phyloP scores from a whole-genome alignment of 208 protist species.

The Wallacemonas sp. region DNA sequence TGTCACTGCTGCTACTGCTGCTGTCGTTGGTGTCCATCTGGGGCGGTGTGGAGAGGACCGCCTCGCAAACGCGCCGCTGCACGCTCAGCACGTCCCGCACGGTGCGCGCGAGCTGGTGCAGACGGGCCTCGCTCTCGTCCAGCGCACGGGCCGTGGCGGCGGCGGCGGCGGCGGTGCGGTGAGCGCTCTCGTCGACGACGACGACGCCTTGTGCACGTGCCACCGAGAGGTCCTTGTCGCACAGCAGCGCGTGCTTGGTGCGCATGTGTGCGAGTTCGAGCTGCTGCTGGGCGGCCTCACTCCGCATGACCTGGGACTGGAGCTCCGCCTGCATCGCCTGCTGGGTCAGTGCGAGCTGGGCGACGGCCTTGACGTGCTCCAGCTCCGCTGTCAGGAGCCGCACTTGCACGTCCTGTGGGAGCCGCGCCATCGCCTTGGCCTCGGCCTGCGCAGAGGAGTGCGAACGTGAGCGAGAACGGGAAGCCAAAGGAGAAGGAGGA shows the following conservation, averaged over 20 bases:
- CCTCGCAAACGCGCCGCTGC: neutral
- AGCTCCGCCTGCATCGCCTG: constrained; percentile 19
- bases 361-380: constrained; percentile 36
- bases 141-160: too few species aligned
- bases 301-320: constrained; percentile 21
- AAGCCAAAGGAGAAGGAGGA: too few species aligned
- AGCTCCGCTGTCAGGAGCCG: constrained; percentile 40
- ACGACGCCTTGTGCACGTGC: too few species aligned
- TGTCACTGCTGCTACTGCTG: too few species aligned
- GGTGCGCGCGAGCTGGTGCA: neutral
- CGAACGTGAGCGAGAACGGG: too few species aligned
- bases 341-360: constrained; percentile 43
- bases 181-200: neutral
- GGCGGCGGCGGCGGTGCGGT: too few species aligned
- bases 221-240: too few species aligned
- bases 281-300: constrained; percentile 19
- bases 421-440: too few species aligned
- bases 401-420: too few species aligned
- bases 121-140: too few species aligned
- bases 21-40: neutral
- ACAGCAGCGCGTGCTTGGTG: constrained; percentile 15
- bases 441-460: too few species aligned
- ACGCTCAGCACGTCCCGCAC: neutral
- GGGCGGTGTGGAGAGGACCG: neutral
- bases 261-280: constrained; percentile 32